phyloP scores from a whole-genome alignment of 2,329 filamentous ascomycete genomes.

The Calonectria ilicicola region DNA sequence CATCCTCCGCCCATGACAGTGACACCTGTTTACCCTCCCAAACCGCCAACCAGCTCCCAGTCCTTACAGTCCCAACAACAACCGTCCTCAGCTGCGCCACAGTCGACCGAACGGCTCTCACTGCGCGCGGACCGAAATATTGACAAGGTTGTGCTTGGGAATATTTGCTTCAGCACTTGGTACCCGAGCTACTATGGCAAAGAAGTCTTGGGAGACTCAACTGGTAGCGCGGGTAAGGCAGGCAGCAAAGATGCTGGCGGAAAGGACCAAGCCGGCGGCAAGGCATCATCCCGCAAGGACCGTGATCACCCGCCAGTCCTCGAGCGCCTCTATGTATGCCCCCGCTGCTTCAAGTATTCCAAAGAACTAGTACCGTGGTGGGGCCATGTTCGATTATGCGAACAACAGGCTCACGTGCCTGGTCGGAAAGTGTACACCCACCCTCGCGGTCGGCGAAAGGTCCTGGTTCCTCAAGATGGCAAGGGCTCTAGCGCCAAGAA shows the following conservation, averaged over 20 bases:
- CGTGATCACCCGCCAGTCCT: constrained; percentile 61
- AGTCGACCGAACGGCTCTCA: constrained; percentile 47
- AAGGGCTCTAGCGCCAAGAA: constrained; percentile 51
- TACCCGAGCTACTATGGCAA: constrained; percentile 91
- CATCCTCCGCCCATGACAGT: constrained; percentile 43
- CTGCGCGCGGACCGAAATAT: constrained; percentile 78
- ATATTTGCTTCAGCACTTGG: constrained; percentile 88
- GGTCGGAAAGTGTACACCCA: constrained; percentile 81
- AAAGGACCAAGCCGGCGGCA: constrained; percentile 42
- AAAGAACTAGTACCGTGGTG: constrained; percentile 70
- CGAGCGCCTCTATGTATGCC: constrained; percentile 85
- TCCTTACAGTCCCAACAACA: not conserved
- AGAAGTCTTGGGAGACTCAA: constrained; percentile 70
- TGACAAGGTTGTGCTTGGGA: constrained; percentile 86
- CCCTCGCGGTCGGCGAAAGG: constrained; percentile 58
- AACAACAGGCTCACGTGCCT: constrained; percentile 63
- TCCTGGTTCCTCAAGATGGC: constrained; percentile 51
- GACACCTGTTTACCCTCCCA: constrained; percentile 51
- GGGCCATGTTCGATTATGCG: constrained; percentile 70
- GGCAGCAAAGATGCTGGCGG: constrained; percentile 44
- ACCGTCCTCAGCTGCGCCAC: constrained; percentile 10
- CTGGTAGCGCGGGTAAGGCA: constrained; percentile 44
- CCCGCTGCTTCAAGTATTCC: constrained; percentile 94
- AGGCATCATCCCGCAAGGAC: constrained; percentile 47
- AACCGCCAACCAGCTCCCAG: constrained; percentile 40